These are phyloP conservation scores for Sodiomyces alkalinus DNA, from an alignment of 2,329 filamentous ascomycete species.

Conservation along the genomic window DNA sequence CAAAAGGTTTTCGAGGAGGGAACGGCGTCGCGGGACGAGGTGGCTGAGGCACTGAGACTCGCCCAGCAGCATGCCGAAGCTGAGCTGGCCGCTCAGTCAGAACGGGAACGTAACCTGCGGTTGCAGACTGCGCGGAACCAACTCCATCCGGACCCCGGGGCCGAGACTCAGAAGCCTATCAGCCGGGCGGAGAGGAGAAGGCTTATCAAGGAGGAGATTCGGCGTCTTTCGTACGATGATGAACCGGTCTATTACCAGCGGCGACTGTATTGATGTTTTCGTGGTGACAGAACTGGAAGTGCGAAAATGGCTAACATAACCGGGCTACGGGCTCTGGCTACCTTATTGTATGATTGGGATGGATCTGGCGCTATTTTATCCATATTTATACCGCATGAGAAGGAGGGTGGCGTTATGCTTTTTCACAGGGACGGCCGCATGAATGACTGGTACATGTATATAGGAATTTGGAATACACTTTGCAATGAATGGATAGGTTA, in stretches of 20 bases:
- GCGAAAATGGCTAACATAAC: too few relatives aligned
- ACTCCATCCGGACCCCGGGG: constrained; percentile 19
- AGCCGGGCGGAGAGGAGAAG: constrained; percentile 37
- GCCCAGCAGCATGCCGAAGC: constrained; percentile 13
- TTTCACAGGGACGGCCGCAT: too few relatives aligned
- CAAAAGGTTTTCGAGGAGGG: constrained; percentile 1
- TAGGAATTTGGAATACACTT: too few relatives aligned
- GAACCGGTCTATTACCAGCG: constrained; percentile 37
- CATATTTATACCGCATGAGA: too few relatives aligned
- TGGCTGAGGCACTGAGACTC: constrained; percentile 16
- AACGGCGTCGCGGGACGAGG: constrained; percentile 10
- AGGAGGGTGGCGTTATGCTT: too few relatives aligned
- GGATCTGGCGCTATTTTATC: neutral
- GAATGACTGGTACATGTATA: too few relatives aligned
- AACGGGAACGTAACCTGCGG: constrained; percentile 7
- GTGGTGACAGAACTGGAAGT: too few relatives aligned
- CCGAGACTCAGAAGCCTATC: constrained; percentile 29
- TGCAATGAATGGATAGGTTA: too few relatives aligned
- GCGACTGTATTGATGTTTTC: constrained; percentile 34
- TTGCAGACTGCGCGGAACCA: constrained; percentile 5
- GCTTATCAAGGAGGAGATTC: constrained; percentile 43
- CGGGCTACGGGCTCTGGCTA: too few relatives aligned
- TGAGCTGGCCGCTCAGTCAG: constrained; percentile 6
- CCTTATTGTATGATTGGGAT: too few relatives aligned
- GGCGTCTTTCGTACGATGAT: constrained; percentile 27